phyloP scores from a whole-genome alignment of 805 yeast genomes.

The Wickerhamiella domercqiae region DNA sequence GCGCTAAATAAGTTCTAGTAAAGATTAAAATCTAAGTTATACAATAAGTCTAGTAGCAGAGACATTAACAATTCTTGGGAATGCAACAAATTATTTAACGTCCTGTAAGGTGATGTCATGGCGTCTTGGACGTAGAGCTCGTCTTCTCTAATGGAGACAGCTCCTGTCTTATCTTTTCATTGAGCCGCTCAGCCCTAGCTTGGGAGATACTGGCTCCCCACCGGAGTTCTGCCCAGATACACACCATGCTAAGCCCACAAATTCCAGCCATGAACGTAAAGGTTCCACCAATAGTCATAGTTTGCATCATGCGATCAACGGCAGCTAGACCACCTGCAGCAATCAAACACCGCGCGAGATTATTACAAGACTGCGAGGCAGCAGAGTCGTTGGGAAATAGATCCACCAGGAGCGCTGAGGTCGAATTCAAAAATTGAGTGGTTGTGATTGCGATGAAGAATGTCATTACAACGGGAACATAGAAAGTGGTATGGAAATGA shows the following conservation, averaged over 20 bases:
- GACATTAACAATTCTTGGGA: too few species aligned
- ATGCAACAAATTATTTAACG: too few species aligned
- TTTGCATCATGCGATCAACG: conserved; percentile 39
- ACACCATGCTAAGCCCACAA: conserved; percentile 14
- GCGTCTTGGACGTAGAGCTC: too few species aligned
- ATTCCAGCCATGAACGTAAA: conserved; percentile 52
- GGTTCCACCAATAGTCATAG: conserved; percentile 58
- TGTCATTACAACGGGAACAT: conserved; percentile 43
- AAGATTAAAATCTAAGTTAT: too few species aligned
- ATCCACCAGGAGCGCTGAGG: conserved; percentile 61
- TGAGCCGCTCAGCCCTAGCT: too few species aligned
- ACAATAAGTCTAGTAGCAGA: too few species aligned
- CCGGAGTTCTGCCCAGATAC: conserved; percentile 6
- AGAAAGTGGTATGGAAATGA: conserved; percentile 30
- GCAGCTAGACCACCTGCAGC: conserved; percentile 61
- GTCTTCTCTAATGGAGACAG: too few species aligned
- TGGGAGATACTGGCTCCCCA: not conserved
- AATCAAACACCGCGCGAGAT: conserved; percentile 55
- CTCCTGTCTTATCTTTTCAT: too few species aligned
- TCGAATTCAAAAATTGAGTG: conserved; percentile 40
- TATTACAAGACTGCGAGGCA: conserved; percentile 58
- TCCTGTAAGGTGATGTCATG: too few species aligned
- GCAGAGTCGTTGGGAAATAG: conserved; percentile 56
- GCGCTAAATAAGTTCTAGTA: too few species aligned
- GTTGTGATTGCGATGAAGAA: conserved; percentile 45